These are phyloP conservation scores for Monilinia aucupariae DNA, from an alignment of 2,329 filamentous ascomycete species.

Conservation along the genomic window DNA sequence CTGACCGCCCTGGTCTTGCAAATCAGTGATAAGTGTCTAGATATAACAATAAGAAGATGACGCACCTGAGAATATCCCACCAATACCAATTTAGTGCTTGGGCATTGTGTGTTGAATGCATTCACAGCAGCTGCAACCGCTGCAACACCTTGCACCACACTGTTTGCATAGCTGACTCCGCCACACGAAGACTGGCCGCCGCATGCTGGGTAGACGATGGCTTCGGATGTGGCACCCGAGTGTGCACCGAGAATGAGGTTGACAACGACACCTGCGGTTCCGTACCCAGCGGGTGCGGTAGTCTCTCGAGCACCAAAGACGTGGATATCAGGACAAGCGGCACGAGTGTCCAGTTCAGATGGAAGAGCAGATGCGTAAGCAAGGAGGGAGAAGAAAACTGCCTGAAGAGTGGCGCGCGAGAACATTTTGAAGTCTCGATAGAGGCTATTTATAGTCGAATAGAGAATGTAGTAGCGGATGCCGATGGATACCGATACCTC, in stretches of 20 bases:
- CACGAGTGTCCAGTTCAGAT: constrained; percentile 20
- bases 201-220: constrained; percentile 56
- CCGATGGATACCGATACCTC: neutral
- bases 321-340: constrained; percentile 42
- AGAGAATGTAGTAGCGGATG: neutral
- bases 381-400: neutral
- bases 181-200: constrained; percentile 56
- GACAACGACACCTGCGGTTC: constrained; percentile 44
- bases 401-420: neutral
- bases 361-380: neutral
- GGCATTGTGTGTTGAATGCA: constrained; percentile 50
- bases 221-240: constrained; percentile 48
- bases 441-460: neutral
- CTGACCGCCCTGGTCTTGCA: constrained; percentile 47
- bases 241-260: constrained; percentile 45
- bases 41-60: neutral
- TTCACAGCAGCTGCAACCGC: constrained; percentile 58
- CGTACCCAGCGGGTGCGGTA: constrained; percentile 45
- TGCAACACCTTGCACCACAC: constrained; percentile 50
- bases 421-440: neutral
- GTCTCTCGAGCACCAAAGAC: constrained; percentile 49
- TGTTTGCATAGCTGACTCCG: constrained; percentile 54
- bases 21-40: constrained; percentile 12
- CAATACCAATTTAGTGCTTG: constrained; percentile 52
- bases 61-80: constrained; percentile 58